Evolutionary conservation across 2,329 filamentous ascomycete genomes (phyloP), one percentile per base, ranked within the genome.

Genomic region (Penicillium brevicompactum): DNA sequence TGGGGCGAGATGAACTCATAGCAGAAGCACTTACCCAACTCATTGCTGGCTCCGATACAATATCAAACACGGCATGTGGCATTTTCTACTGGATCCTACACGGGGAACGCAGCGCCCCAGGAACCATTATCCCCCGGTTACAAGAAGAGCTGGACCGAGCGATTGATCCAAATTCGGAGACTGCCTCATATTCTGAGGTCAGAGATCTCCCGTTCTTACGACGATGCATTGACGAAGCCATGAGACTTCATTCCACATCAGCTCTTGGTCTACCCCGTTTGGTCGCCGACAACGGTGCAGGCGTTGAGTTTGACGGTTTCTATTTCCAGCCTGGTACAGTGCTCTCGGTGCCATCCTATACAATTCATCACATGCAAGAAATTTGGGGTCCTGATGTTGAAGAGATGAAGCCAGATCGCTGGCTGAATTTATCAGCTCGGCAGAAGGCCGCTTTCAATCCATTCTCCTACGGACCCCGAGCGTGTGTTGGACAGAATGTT

Each of bases 401-500:
- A 24, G 68, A 70, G 22, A 76, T 76, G 59, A 69, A 69, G 9
- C 74, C 73, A 10, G 73, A 76, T 56, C 62, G 73, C 5, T 75
- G 71, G 67, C 41, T 67, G 9, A 43, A 57, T 16, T 42, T 63
- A n/a, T 60, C 59, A 14, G 24, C 57, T 44, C 72, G 74, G 60
- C 75, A 75, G 62, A 62, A 64, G 41, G 65, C 67, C 0, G 48
- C 49, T 0, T 77, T 76, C 56, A 74, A 75, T 45, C 73, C 74
- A 6, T 78, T 78, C 58, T 75, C 71, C 22, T 74, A 75, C 53
- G 75, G 74, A 2, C 74, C 75, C 7, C 65, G 75, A 13, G 71
- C 74, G n/a, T 77, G 75, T 53, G 73, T 77, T 31, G 75, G 74
- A 3, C 69, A 74, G 41, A 77, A 78, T 56, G 70, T 78, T 24